phyloP scores from a whole-genome alignment of 306 rosid species.

The Lathyrus sativus region DNA sequence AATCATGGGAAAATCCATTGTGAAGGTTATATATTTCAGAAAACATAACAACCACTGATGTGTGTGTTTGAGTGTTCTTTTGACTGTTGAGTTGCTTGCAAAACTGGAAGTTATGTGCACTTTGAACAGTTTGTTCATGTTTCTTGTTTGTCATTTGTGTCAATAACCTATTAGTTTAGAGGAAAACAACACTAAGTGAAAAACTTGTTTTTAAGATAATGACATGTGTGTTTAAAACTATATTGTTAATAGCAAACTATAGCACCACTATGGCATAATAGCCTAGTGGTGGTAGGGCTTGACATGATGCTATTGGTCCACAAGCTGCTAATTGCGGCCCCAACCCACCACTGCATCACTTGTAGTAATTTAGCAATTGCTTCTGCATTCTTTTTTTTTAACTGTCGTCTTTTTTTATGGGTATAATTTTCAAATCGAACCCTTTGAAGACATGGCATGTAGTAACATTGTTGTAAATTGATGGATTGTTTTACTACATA shows the following conservation, averaged over 20 bases:
- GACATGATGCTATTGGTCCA: background rate
- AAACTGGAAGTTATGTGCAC: background rate
- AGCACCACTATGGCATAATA: background rate
- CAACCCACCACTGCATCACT: background rate
- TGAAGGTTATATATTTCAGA: constrained; percentile 18
- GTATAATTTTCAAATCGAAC: no score
- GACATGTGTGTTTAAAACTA: background rate
- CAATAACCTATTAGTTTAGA: background rate
- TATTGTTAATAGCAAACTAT: background rate
- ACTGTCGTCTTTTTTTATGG: no score
- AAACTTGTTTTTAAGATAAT: background rate
- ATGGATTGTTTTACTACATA: constrained; percentile 6
- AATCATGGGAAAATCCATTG: background rate
- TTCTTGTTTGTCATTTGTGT: background rate
- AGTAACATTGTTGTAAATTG: background rate
- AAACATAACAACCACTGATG: background rate
- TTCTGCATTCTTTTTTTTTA: no score
- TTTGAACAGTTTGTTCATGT: constrained; percentile 2
- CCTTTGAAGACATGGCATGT: constrained; percentile 14
- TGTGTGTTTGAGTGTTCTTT: background rate
- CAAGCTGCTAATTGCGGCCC: background rate
- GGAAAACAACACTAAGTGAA: background rate
- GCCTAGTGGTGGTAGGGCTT: background rate
- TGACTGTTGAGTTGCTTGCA: background rate
- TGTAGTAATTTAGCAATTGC: background rate